Conservation (phyloP, 2,329 filamentous ascomycete species). For the Daldinia sp. region DNA sequence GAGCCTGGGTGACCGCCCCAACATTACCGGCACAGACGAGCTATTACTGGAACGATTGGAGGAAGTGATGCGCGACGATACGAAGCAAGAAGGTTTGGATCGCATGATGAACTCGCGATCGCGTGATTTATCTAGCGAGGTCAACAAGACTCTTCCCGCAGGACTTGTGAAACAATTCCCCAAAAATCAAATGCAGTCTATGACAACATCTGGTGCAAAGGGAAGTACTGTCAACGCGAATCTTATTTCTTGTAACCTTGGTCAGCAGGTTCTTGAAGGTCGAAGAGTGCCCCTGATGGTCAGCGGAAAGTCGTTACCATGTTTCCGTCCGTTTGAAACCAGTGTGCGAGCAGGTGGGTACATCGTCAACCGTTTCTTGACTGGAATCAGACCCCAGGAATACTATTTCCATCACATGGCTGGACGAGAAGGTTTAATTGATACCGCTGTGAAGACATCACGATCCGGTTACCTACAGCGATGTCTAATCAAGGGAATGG, state of each 20-base stretch:
- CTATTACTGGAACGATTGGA: slow-evolving; percentile 82
- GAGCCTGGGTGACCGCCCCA: slow-evolving; percentile 72
- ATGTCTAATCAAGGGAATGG: slow-evolving; percentile 98
- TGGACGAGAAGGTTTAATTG: slow-evolving; percentile 95
- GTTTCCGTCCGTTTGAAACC: slow-evolving; percentile 91
- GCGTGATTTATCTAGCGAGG: slow-evolving; percentile 74
- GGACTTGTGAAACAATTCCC: slow-evolving; percentile 93
- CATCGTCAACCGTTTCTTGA: slow-evolving; percentile 95
- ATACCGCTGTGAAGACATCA: slow-evolving; percentile 98
- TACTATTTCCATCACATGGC: slow-evolving; percentile 99
- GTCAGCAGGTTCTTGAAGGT: slow-evolving; percentile 95
- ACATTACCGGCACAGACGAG: slow-evolving; percentile 65
- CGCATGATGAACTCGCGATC: slow-evolving; percentile 79
- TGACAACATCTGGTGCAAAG: slow-evolving; percentile 97
- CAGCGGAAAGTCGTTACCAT: slow-evolving; percentile 93
- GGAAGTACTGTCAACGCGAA: slow-evolving; percentile 93
- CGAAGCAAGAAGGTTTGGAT: slow-evolving; percentile 91
- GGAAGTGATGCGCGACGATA: slow-evolving; percentile 88
- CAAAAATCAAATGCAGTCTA: slow-evolving; percentile 97
- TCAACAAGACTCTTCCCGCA: slow-evolving; percentile 78
- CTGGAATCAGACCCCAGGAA: slow-evolving; percentile 94
- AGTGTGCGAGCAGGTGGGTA: slow-evolving; percentile 90
- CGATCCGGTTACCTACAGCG: slow-evolving; percentile 95
- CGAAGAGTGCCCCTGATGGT: slow-evolving; percentile 96
- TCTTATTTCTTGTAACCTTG: slow-evolving; percentile 95